Percentiles rank a stretch among this genome's conserved stretches.
Evolutionary conservation across 1,284 basidiomycete species (phyloP).

Genomic region (Ustilago vetiveriae): DNA sequence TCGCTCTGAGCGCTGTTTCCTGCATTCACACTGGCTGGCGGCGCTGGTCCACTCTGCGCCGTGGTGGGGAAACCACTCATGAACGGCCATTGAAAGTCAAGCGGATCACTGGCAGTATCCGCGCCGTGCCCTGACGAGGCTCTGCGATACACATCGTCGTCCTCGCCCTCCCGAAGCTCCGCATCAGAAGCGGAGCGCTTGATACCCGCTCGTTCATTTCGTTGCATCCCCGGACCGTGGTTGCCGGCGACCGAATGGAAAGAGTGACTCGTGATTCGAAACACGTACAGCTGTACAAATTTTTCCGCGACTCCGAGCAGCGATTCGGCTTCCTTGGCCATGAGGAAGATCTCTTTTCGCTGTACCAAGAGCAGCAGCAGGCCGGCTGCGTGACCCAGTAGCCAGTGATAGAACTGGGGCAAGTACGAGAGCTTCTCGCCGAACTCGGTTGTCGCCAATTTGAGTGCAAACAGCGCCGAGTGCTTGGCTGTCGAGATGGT

Average conservation of each 20-base stretch:
- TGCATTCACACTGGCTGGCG: background rate
- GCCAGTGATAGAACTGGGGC: constrained; percentile 58
- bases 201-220: constrained; percentile 4
- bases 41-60: constrained; percentile 1
- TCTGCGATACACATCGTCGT: constrained; percentile 4
- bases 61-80: constrained; percentile 34
- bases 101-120: constrained; percentile 16
- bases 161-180: constrained; percentile 4
- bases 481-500: constrained; percentile 53
- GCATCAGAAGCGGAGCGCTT: constrained; percentile 37
- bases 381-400: constrained; percentile 56
- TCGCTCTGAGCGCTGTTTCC: constrained; percentile 4
- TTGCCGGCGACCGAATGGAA: constrained; percentile 26
- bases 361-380: constrained; percentile 47
- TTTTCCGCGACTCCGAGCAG: constrained; percentile 37
- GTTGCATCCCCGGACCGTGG: background rate
- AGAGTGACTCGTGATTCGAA: constrained; percentile 40
- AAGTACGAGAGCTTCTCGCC: constrained; percentile 53
- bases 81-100: constrained; percentile 46
- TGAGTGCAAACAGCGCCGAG: constrained; percentile 49
- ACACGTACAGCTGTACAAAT: constrained; percentile 52
- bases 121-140: background rate
- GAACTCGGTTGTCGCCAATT: constrained; percentile 47
- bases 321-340: constrained; percentile 49
- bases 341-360: constrained; percentile 36